A percentile compares a stretch with the other conserved stretches of the same genome.
Conservation (phyloP, 1,284 basidiomycete genomes). For the Sanghuangporus baumii region DNA sequence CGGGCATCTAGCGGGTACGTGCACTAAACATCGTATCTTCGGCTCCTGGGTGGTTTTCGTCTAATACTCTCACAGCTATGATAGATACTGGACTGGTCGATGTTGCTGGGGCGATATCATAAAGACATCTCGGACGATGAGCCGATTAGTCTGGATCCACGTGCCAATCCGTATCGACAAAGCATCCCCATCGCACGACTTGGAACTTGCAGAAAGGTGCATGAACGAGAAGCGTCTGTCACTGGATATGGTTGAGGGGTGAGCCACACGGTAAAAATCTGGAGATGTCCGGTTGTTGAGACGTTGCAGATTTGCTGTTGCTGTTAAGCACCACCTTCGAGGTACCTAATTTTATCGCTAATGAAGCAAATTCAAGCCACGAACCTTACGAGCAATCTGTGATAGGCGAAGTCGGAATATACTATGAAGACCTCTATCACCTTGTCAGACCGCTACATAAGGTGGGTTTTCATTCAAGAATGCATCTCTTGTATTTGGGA, state of each 20-base stretch:
- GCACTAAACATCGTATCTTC: neutral
- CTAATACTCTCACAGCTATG: conserved; percentile 36
- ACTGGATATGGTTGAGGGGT: conserved; percentile 55
- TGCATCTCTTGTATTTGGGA: neutral
- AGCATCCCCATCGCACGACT: conserved; percentile 11
- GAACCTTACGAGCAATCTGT: neutral
- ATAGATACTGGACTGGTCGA: conserved; percentile 60
- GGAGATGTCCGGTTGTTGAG: neutral
- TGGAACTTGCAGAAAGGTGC: conserved; percentile 24
- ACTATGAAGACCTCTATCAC: conserved; percentile 54
- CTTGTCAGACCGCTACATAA: conserved; percentile 38
- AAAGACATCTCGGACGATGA: conserved; percentile 40
- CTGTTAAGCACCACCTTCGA: conserved; percentile 62
- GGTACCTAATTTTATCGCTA: conserved; percentile 27
- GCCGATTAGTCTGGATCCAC: conserved; percentile 61
- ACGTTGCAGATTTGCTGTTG: conserved; percentile 43
- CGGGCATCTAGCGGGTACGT: conserved; percentile 53
- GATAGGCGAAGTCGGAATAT: conserved; percentile 47
- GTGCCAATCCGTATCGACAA: conserved; percentile 38
- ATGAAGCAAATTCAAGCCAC: neutral
- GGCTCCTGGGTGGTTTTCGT: too few relatives aligned
- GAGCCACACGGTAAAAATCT: conserved; percentile 18
- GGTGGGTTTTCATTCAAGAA: conserved; percentile 18
- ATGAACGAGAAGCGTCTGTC: conserved; percentile 59
- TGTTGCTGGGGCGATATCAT: conserved; percentile 56